Base-by-base conservation (phyloP, 139 green algal genomes). In the Coelastrella sp. region DNA sequence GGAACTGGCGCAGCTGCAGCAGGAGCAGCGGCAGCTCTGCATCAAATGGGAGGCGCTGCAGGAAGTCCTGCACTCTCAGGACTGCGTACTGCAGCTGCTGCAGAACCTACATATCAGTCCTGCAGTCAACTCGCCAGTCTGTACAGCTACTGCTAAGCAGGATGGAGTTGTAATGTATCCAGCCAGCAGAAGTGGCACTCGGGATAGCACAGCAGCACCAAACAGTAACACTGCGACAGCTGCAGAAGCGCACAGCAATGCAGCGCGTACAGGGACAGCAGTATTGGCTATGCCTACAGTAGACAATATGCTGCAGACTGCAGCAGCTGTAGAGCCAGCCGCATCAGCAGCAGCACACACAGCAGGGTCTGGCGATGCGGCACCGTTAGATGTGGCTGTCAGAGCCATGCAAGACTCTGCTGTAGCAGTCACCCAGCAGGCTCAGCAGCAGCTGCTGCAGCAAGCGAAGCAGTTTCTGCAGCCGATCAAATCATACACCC, bases 1-100 rank as follows among this genome's bases (percentile, higher is more conserved):
- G 19, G 14, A 77, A 16, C 16, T 77, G 71, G 71, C 13, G 8
- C 17, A 7, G 13, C 16, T 77, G 16, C 14, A 77, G 16, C 71
- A 32, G 71, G 71, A 77, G 16, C 71, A 77, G 71, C 17, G 17
- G 6, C 17, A 22, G 19, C 71, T 77, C 13, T 77, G 71, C 19
- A 23, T 2, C 17, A 77, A 22, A 22, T 75, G 59, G 59, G 80
- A 74, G 14, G 82, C 82, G n/a, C 32, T 87, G 13, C 23, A 79
- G 13, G 22, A 79, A 32, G 64, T 87, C n/a, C 13, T 87, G 82
- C 23, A 78, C 4, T 64, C 78, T 65, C 82, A 87, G 82, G 47
- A 47, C 0, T 4, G 0, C 16, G 80, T 68, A 3, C 17, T 84
- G 47, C 78, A 73, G 78, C 56, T 80, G n/a, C 47, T 84, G 76